phyloP scores from a whole-genome alignment of 2,329 filamentous ascomycete species.

The Pseudogymnoascus sp. region DNA sequence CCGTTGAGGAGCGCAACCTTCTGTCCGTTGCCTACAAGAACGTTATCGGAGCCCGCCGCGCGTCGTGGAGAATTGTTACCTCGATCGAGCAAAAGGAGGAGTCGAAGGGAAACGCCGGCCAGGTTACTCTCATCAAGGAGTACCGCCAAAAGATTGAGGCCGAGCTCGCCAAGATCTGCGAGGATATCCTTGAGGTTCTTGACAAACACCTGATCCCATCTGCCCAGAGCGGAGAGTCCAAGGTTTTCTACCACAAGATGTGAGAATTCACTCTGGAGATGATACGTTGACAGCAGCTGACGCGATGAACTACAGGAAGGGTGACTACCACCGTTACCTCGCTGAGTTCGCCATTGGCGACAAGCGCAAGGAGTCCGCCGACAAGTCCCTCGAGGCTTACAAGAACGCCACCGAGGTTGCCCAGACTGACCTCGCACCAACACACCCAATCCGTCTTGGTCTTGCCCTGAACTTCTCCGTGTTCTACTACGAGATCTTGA shows the following conservation, averaged over 20 bases:
- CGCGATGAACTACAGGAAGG: constrained; percentile 57
- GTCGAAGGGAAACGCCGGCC: constrained; percentile 94
- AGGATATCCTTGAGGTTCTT: constrained; percentile 92
- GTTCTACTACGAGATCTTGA: constrained; percentile 99
- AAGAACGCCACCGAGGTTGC: constrained; percentile 99
- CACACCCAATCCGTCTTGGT: constrained; percentile 95
- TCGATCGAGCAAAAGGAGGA: constrained; percentile 99
- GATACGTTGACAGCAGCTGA: not conserved
- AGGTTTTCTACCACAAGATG: constrained; percentile 99
- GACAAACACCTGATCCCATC: constrained; percentile 91
- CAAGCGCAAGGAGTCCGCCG: constrained; percentile 83
- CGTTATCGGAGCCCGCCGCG: constrained; percentile 94
- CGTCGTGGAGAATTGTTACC: constrained; percentile 98
- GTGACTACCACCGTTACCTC: constrained; percentile 92
- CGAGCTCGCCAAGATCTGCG: constrained; percentile 95
- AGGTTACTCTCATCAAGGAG: constrained; percentile 86
- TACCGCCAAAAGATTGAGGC: constrained; percentile 98
- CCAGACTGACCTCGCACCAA: constrained; percentile 93
- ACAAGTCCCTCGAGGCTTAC: constrained; percentile 87
- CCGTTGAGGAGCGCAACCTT: constrained; percentile 96
- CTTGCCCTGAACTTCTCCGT: constrained; percentile 98
- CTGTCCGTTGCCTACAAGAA: constrained; percentile 99
- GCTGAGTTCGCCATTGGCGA: constrained; percentile 89
- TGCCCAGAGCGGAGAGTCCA: constrained; percentile 93
- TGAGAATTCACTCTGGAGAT: constrained; percentile 40